Evolutionary conservation across 495 filamentous ascomycete species (phyloP), one percentile per base, ranked within the genome.

Genomic region (Podospora pseudopauciseta): DNA sequence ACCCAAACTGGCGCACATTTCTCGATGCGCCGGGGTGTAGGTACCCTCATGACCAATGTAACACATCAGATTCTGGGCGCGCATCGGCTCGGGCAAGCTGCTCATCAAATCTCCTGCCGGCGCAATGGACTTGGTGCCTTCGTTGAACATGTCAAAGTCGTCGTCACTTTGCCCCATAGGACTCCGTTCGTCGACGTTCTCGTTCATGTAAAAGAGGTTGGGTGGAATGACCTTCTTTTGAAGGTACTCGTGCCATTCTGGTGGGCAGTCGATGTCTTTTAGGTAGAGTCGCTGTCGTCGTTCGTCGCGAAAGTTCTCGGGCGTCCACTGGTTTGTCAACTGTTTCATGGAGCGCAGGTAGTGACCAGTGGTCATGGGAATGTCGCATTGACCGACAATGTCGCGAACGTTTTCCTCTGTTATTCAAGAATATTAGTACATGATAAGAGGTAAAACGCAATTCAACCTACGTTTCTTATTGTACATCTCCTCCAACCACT

Each of bases 31-130:
- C 64, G 95, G 94, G 0, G 95, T 99, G 74, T 96, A 99, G 2
- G 95, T 99, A 0, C 95, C 95, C 80, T 99, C 95, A 72, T 97
- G 95, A 2, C 95, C 95, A 70, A 97, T 90, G 75, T 99, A 99
- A 79, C 94, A 97, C 94, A 97, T 97, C 74, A 99, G 83, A 67
- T 99, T 99, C 68, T 96, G 90, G 6, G 95, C 95, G 20, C 93
- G 87, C 91, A 96, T 95, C 23, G 88, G 81, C 15, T 84, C 77
- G 0, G 93, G 91, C n/a, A 99, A 85, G 69, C 89, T 92, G 75
- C 92, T 93, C 95, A 99, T 99, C 28, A 99, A 78, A 72, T 99
- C 95, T 6, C 92, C 93, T 3, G 93, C 88, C 3, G 79, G 74
- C 2, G 81, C 80, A 5, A 75, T 67, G 0, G 78, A 74, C 18